Base-by-base conservation (phyloP, 768 basidiomycete species). In the Collybiopsis confluens region DNA sequence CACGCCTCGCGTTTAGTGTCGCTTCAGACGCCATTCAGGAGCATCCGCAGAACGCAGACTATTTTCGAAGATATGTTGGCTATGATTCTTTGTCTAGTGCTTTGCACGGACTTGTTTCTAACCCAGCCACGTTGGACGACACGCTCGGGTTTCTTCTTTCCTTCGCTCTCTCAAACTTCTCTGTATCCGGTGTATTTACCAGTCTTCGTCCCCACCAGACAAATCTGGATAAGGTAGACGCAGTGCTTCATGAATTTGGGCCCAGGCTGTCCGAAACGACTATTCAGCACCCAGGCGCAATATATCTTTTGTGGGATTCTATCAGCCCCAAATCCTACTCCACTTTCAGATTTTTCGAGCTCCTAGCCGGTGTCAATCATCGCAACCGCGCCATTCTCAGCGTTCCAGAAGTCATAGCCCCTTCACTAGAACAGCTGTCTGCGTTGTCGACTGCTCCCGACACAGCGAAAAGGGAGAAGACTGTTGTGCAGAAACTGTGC, bases 371-470 rank as follows among this genome's bases (percentile, higher is more conserved):
- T 6, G 71, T 76, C 27, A 82, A 74, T 54, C 90, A 91, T 65
- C 73, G 85, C 33, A 92, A 92, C 61, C 82, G 82, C 20, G 85
- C 82, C 9, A 68, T 87, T 9, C 69, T 92, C 42, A 83, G 81
- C 60, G 81, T 73, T 58, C 64, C 84, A 15, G 80, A 79, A 6
- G 66, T 90, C 6, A 73, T 83, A 26, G 65, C 71, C 1, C 73
- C 79, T 9, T 70, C 87, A 1, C 81, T 88, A 50, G 62, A 68
- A 21, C 69, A 74, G 20, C 81, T 83, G 61, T 72, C 64, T 53
- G 58, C 59, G 44, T 62, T 67, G 20, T 33, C 30, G 6, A 13
- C 30, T 33, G 30, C 30, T 13, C 30, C 30, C 3, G 35, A 18
- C 4, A 23, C 18, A 20, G 59, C 59, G 53, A 75, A 52, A 30